Base-by-base conservation (phyloP, 441 rosid genomes). In the Erodium trifolium region DNA sequence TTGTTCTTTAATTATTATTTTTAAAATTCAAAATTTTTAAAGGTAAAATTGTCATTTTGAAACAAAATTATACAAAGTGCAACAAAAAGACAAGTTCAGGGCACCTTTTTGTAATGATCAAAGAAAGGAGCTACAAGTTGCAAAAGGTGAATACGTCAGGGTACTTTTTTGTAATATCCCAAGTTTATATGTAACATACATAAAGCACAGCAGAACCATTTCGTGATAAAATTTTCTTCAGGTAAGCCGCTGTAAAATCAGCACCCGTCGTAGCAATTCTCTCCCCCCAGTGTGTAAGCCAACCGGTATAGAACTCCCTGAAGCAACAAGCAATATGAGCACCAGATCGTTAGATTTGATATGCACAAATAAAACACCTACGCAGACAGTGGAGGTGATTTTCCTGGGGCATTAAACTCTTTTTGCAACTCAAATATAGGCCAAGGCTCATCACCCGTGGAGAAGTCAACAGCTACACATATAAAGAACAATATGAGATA, bases 241-340 rank as follows among this genome's bases (percentile, higher is more conserved):
- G 85, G 45, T 83, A 80, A 73, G 87, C 70, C 8, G 99, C 96
- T 0, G 97, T 88, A 74, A 70, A 77, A 27, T 84, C 80, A 43
- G 93, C 93, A 78, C 68, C 85, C 7, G 96, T 91, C 55, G 71
- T 79, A 59, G 90, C 89, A 75, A 79, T 74, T 76, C 84, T 86
- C 85, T 93, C 95, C 31, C 96, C 89, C 99, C 99, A 93, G 53
- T 93, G 99, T 29, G 96, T 93, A 75, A 93, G 89, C 99, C 99
- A 93, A 51, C 99, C 99, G 19, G 99, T 91, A 68, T 93, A 93
- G 69, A 93, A 93, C 83, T 93, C 99, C 73, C 97, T 93, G 81
- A 74, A 77, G 78, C 5, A 17, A 71, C 5, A 17, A 71, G 11
- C 65, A 71, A 23, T 59, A 60, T 37, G 62, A 78, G 73, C 70